phyloP scores from a whole-genome alignment of 1,139 yeast species.

The Saccharomyces hybrid region DNA sequence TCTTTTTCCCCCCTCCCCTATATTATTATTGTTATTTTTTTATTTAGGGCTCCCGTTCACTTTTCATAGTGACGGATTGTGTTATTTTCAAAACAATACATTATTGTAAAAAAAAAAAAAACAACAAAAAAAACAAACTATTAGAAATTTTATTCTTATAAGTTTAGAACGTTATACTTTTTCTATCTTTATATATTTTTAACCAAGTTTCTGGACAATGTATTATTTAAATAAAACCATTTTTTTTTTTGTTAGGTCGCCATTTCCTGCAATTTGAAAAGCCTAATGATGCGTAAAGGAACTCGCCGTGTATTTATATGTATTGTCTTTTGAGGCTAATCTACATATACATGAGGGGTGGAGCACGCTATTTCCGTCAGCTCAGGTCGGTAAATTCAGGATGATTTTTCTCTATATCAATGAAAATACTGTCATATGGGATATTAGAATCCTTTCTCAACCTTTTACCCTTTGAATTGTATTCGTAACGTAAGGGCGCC shows the following conservation, averaged over 20 bases:
- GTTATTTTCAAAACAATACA: slow-evolving; percentile 2
- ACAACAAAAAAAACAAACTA: too few species aligned
- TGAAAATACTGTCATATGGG: slow-evolving; percentile 11
- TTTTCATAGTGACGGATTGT: background rate
- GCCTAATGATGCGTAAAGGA: background rate
- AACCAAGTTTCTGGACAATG: background rate
- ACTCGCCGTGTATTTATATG: background rate
- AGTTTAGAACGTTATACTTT: background rate
- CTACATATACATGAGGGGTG: too few species aligned
- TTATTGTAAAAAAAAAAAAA: background rate
- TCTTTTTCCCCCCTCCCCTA: background rate
- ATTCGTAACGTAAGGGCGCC: background rate
- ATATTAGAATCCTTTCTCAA: slow-evolving; percentile 20
- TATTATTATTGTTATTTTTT: background rate
- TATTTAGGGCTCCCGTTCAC: background rate
- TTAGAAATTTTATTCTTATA: background rate
- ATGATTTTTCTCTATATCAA: slow-evolving; percentile 16
- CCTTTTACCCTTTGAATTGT: slow-evolving; percentile 8
- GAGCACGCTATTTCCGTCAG: background rate
- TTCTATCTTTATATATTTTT: background rate
- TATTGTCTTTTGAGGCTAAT: background rate
- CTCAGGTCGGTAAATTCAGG: slow-evolving; percentile 14
- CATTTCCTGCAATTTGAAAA: background rate
- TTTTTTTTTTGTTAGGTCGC: background rate
- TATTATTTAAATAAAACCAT: background rate